These are phyloP conservation scores for Kodamaea kakaduensis DNA, from an alignment of 805 yeast genomes.

Conservation along the genomic window DNA sequence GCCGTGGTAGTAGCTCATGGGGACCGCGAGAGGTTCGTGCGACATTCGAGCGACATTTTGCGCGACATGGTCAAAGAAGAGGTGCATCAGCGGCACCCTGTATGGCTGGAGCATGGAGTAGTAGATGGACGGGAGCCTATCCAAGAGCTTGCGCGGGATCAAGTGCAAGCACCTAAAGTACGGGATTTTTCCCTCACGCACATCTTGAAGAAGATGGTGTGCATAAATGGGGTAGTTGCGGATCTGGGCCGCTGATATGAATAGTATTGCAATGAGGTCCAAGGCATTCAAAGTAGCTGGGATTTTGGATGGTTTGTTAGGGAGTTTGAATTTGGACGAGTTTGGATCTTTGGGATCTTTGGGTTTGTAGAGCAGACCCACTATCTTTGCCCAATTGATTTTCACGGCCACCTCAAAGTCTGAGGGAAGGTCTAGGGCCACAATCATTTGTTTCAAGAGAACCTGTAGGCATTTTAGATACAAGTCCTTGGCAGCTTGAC, in stretches of 20 bases:
- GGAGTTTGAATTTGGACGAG: neutral
- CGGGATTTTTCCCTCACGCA: conserved; percentile 46
- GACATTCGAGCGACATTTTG: conserved; percentile 11
- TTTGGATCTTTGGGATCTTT: neutral
- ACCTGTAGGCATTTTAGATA: conserved; percentile 48
- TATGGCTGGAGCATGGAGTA: conserved; percentile 37
- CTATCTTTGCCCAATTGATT: conserved; percentile 28
- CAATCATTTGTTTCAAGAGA: conserved; percentile 46
- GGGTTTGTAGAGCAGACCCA: conserved; percentile 10
- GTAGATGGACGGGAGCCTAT: conserved; percentile 37
- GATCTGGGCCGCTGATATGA: conserved; percentile 47
- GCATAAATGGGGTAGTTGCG: conserved; percentile 46
- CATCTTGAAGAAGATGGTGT: conserved; percentile 43
- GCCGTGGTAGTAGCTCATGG: conserved; percentile 29
- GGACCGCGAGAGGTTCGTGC: conserved; percentile 9
- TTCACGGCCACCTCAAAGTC: conserved; percentile 18
- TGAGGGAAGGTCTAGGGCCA: conserved; percentile 9
- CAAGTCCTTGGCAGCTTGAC: conserved; percentile 43
- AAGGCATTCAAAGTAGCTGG: conserved; percentile 11
- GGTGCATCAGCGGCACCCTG: conserved; percentile 36
- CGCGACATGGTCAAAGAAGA: conserved; percentile 25
- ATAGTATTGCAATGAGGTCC: conserved; percentile 40
- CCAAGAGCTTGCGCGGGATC: conserved; percentile 37
- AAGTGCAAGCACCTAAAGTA: conserved; percentile 37
- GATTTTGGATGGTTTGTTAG: neutral